Evolutionary conservation across 169 alveolate species (phyloP), one percentile per base, ranked within the genome.

Genomic region (Miamiensis avidus): DNA sequence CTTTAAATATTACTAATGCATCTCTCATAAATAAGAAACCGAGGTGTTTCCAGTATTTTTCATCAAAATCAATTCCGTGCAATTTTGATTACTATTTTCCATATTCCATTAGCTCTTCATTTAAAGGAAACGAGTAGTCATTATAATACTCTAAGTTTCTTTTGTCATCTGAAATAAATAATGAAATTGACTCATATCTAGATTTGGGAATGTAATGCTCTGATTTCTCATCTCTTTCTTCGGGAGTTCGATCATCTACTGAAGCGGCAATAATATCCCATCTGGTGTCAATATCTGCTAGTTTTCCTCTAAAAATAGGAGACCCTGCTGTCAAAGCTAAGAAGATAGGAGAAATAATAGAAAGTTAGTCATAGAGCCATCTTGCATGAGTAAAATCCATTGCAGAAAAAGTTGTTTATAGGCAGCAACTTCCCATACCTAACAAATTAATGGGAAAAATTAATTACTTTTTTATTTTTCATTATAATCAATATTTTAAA

Each of bases 171-270:
- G 98, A 94, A 32, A 98, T 95, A 91, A 96, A 98, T 73, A 95
- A 95, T 76, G 99, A 96, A 33, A 93, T 83, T n/a, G 98, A 84
- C 30, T 97, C 91, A 89, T 97, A 98, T 83, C 99, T 92, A 26
- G 99, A 95, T 89, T 97, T 97, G 72, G 95, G 96, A 29, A 94
- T 90, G 82, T 86, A 90, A 34, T 91, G 85, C 0, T 81, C 83
- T 69, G 81, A 34, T 15, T 72, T 72, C 31, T 89, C 88, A 82
- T 94, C 88, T 72, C 92, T 91, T 83, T 98, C 99, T 69, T 96
- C 98, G 34, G 91, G 98, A n/a, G 95, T 95, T 83, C 99, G 89
- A 86, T 98, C 97, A 89, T 98, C 99, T 32, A 98, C 99, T 28
- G 98, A 88, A 82, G 94, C 94, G 1, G 96, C 92, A 34, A 98